These are phyloP conservation scores for Chenopodium formosanum DNA, from an alignment of 148 eudicot genomes.

Conservation along the genomic window DNA sequence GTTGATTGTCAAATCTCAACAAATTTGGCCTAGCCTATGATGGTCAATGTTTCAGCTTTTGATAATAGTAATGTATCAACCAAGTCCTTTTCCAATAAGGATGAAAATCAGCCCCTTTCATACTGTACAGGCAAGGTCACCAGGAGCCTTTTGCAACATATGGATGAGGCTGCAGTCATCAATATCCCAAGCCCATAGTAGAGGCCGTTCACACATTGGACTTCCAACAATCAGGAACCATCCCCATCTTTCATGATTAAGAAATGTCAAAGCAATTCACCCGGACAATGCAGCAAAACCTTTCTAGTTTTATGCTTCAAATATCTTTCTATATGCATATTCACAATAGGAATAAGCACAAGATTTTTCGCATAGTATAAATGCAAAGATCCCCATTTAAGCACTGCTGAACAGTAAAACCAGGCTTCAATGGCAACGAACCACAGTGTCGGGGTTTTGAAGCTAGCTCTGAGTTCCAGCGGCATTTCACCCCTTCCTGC, in stretches of 20 bases:
- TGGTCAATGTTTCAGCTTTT: neutral
- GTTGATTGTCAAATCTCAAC: neutral
- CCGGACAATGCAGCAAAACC: neutral
- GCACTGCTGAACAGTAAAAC: neutral
- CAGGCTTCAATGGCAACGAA: neutral
- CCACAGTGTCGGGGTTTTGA: too few species aligned
- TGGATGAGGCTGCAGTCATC: neutral
- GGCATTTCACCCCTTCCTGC: neutral
- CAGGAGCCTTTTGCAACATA: too few species aligned
- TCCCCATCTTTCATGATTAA: neutral
- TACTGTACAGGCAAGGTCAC: neutral
- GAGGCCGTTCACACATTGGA: neutral
- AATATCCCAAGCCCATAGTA: neutral
- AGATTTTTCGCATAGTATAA: neutral
- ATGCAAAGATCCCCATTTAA: neutral
- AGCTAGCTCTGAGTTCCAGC: too few species aligned
- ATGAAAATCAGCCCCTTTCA: neutral
- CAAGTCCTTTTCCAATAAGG: neutral
- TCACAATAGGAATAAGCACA: neutral
- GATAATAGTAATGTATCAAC: neutral
- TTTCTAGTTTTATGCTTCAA: neutral
- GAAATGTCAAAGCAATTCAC: neutral
- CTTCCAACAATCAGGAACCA: constrained; percentile 2
- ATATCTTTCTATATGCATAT: neutral
- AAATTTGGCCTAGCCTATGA: neutral